phyloP scores from a whole-genome alignment of 1,139 yeast genomes.

The Nakaseomyces glabratus region DNA sequence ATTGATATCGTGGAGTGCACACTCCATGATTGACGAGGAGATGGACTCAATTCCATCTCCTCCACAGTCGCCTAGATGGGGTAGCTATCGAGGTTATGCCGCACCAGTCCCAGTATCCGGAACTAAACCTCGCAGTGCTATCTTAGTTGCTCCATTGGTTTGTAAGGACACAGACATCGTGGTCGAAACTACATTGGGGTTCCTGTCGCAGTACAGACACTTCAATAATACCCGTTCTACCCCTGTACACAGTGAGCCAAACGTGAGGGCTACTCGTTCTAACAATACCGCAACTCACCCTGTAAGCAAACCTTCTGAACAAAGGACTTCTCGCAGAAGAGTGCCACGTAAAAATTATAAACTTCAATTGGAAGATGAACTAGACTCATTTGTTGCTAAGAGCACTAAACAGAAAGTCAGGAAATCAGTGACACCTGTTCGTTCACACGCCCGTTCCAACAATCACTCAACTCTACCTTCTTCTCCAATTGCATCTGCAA shows the following conservation, averaged over 20 bases:
- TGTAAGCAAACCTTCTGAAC: neutral
- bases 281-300: neutral
- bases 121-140: too few relatives aligned
- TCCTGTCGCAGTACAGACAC: slow-evolving; percentile 3
- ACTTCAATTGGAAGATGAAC: neutral
- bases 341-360: slow-evolving; percentile 4
- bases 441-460: slow-evolving; percentile 5
- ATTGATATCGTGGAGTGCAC: neutral
- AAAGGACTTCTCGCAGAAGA: slow-evolving; percentile 1
- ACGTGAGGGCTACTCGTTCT: neutral
- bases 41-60: slow-evolving; percentile 16
- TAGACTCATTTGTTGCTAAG: neutral
- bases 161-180: too few relatives aligned
- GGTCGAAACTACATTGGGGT: slow-evolving; percentile 2
- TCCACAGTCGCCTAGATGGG: slow-evolving; percentile 16
- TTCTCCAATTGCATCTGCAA: slow-evolving; percentile 25
- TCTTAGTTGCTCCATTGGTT: too few relatives aligned
- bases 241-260: neutral
- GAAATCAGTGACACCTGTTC: neutral
- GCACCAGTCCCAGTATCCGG: too few relatives aligned
- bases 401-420: neutral
- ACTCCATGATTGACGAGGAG: slow-evolving; percentile 8
- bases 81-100: too few relatives aligned
- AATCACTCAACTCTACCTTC: slow-evolving; percentile 6
- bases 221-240: neutral